A percentile compares a stretch with the other conserved stretches of the same genome.
phyloP scores from a whole-genome alignment of 2,329 filamentous ascomycete genomes.

The Coleophoma cylindrospora region DNA sequence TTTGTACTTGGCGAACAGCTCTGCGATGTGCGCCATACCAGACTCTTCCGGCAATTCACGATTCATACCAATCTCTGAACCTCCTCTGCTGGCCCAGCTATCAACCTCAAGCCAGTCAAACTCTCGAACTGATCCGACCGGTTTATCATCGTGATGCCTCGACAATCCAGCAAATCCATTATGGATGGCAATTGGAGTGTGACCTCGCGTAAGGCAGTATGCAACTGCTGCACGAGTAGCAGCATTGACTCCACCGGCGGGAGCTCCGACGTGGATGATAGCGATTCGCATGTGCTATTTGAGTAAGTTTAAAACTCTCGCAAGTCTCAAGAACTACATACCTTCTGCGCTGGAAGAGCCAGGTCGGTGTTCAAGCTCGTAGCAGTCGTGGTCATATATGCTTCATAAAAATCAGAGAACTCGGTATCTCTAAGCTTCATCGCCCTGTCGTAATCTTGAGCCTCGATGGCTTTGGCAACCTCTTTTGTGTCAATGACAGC shows the following conservation, averaged over 20 bases:
- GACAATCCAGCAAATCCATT: slow-evolving; percentile 95
- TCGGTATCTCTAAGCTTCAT: slow-evolving; percentile 89
- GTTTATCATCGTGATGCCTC: slow-evolving; percentile 81
- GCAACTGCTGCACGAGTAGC: slow-evolving; percentile 89
- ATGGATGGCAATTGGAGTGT: slow-evolving; percentile 87
- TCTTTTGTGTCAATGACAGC: slow-evolving; percentile 83
- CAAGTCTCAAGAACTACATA: slow-evolving; percentile 30
- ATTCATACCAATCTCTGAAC: slow-evolving; percentile 97
- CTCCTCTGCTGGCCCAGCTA: slow-evolving; percentile 91
- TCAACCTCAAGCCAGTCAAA: slow-evolving; percentile 94
- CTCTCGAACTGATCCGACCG: slow-evolving; percentile 74
- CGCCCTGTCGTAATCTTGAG: slow-evolving; percentile 79
- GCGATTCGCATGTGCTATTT: slow-evolving; percentile 81
- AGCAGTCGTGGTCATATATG: slow-evolving; percentile 86
- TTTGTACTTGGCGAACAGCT: slow-evolving; percentile 77
- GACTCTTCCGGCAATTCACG: slow-evolving; percentile 82
- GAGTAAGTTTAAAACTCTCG: slow-evolving; percentile 14
- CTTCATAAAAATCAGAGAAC: slow-evolving; percentile 87
- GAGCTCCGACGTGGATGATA: slow-evolving; percentile 94
- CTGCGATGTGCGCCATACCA: slow-evolving; percentile 77
- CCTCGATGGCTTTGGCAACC: slow-evolving; percentile 75
- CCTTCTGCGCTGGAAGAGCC: slow-evolving; percentile 65
- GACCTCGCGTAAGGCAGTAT: slow-evolving; percentile 88
- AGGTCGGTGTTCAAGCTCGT: slow-evolving; percentile 65
- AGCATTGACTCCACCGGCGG: slow-evolving; percentile 96